These are phyloP conservation scores for Obelidium mucronatum DNA, from an alignment of 192 early-diverging fungal species.

Conservation along the genomic window DNA sequence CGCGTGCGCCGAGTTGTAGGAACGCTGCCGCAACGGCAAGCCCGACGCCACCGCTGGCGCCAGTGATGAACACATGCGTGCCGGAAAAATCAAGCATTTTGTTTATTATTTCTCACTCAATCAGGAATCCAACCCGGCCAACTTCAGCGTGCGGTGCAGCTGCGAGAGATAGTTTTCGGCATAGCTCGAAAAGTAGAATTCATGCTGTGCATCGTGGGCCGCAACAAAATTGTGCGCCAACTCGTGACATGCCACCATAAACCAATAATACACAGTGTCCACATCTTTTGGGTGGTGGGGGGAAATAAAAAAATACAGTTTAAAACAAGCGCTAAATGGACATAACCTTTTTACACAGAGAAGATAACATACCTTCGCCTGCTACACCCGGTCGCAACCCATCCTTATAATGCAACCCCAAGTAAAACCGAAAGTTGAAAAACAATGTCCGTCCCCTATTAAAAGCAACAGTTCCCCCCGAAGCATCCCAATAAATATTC, in stretches of 20 bases:
- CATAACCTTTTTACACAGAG: too few species aligned
- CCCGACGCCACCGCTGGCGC: constrained; percentile 66
- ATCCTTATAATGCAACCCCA: constrained; percentile 66
- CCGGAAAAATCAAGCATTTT: too few species aligned
- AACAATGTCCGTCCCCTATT: constrained; percentile 78
- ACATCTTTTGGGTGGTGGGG: too few species aligned
- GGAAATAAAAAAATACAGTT: too few species aligned
- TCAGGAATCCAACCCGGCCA: constrained; percentile 13
- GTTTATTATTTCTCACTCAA: too few species aligned
- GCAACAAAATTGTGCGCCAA: constrained; percentile 51
- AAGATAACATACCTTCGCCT: too few species aligned
- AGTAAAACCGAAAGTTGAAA: constrained; percentile 84
- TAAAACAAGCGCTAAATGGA: too few species aligned
- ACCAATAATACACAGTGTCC: constrained; percentile 78
- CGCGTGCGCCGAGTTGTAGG: constrained; percentile 51
- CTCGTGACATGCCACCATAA: constrained; percentile 84
- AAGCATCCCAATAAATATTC: constrained; percentile 80
- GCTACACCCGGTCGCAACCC: constrained; percentile 11
- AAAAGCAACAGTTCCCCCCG: constrained; percentile 79
- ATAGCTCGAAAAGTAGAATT: constrained; percentile 84
- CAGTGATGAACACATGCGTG: constrained; percentile 63
- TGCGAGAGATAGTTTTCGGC: constrained; percentile 57
- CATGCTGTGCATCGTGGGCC: constrained; percentile 76
- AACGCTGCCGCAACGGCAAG: constrained; percentile 51
- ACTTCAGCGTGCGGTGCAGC: constrained; percentile 20